Conservation (phyloP, 106 monocot genomes). For the Triglochin maritima region DNA sequence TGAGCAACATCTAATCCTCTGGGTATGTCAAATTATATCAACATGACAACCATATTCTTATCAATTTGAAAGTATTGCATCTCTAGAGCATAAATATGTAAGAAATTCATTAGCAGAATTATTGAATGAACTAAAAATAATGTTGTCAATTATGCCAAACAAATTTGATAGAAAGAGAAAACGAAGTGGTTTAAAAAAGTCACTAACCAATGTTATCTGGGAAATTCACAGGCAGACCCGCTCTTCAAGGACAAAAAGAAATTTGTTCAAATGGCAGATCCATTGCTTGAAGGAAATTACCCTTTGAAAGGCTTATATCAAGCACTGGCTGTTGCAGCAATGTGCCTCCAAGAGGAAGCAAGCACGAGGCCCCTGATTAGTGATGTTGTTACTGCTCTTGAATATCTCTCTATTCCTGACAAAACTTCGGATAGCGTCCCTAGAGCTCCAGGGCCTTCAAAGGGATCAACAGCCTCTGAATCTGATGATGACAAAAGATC, state of each 20-base stretch:
- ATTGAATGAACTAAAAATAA: neutral
- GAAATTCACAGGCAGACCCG: constrained; percentile 37
- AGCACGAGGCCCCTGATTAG: constrained; percentile 40
- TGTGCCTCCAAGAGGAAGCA: constrained; percentile 61
- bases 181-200: too few species aligned
- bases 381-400: constrained; percentile 53
- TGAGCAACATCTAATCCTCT: constrained; percentile 23
- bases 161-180: too few species aligned
- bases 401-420: constrained; percentile 21
- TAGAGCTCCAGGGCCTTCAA: neutral
- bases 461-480: neutral
- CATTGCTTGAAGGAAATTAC: constrained; percentile 35
- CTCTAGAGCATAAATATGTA: neutral
- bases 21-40: constrained; percentile 11
- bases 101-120: neutral
- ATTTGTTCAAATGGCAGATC: constrained; percentile 52
- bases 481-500: neutral
- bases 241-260: constrained; percentile 50
- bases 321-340: constrained; percentile 56
- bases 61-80: neutral
- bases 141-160: neutral
- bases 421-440: neutral
- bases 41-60: too few species aligned
- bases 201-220: too few species aligned
- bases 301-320: constrained; percentile 41